Evolutionary conservation across 108 stramenopile genomes (phyloP).

Genomic region (Aurantiochytrium sp.): DNA sequence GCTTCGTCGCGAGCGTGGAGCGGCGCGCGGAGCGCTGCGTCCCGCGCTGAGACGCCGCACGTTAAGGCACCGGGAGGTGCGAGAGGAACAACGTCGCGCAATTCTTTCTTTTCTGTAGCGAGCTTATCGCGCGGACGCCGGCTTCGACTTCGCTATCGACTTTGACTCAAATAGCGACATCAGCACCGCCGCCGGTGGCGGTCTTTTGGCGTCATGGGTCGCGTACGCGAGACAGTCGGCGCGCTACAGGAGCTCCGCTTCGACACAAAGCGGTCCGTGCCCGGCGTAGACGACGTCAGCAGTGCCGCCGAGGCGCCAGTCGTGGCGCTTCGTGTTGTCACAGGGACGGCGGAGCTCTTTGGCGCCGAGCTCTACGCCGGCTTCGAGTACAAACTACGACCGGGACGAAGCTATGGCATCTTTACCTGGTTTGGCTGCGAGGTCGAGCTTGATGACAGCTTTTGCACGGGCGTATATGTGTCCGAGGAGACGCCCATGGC

Average conservation of each 20-base stretch:
- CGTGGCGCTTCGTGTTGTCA: neutral
- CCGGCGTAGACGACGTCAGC: neutral
- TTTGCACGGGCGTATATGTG: neutral
- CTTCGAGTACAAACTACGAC: neutral
- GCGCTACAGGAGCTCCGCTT: slow-evolving; percentile 9
- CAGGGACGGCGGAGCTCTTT: neutral
- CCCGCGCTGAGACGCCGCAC: too few species aligned
- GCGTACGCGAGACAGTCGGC: neutral
- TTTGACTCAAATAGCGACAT: too few species aligned
- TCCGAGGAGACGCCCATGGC: neutral
- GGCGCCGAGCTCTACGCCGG: neutral
- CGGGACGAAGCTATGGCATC: slow-evolving; percentile 7
- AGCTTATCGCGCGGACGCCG: too few species aligned
- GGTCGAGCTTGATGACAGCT: neutral
- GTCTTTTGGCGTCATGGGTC: neutral
- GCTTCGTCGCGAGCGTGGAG: too few species aligned
- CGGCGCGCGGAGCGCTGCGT: too few species aligned
- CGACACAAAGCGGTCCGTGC: neutral
- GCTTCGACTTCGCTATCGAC: too few species aligned
- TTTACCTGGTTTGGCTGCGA: slow-evolving; percentile 11
- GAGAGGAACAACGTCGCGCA: too few species aligned
- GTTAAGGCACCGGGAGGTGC: too few species aligned
- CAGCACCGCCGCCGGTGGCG: too few species aligned
- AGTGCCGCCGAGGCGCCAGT: neutral
- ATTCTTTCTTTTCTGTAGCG: too few species aligned